These are phyloP conservation scores for Eucalyptus polyanthemos DNA, from an alignment of 345 rosid species.

Conservation along the genomic window DNA sequence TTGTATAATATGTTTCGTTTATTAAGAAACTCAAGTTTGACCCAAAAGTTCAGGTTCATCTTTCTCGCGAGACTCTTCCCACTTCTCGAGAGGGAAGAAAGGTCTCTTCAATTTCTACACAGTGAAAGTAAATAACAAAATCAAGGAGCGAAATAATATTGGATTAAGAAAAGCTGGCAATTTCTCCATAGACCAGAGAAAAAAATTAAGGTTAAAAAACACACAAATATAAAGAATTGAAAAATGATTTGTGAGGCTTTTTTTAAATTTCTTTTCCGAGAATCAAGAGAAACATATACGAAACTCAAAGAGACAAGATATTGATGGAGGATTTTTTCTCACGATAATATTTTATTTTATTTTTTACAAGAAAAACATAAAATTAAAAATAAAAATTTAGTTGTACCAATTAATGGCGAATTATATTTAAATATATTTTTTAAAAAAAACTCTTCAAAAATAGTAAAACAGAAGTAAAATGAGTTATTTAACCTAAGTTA, in stretches of 20 bases:
- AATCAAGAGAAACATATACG: too few species aligned
- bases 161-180: too few species aligned
- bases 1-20: background rate
- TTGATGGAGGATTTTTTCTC: background rate
- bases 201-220: too few species aligned
- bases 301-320: too few species aligned
- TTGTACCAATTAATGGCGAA: background rate
- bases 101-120: background rate
- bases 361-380: background rate
- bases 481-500: too few species aligned
- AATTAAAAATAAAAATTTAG: too few species aligned
- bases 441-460: rapidly evolving
- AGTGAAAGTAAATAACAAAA: background rate
- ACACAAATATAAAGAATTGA: background rate
- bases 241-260: background rate
- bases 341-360: too few species aligned
- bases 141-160: background rate
- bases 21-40: background rate
- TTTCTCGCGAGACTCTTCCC: background rate
- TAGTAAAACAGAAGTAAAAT: too few species aligned
- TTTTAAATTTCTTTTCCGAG: too few species aligned
- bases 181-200: too few species aligned
- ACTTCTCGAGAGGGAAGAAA: background rate
- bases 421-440: too few species aligned
- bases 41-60: background rate